These are phyloP conservation scores for Moricandia moricandioides DNA, from an alignment of 345 rosid species.

Conservation along the genomic window DNA sequence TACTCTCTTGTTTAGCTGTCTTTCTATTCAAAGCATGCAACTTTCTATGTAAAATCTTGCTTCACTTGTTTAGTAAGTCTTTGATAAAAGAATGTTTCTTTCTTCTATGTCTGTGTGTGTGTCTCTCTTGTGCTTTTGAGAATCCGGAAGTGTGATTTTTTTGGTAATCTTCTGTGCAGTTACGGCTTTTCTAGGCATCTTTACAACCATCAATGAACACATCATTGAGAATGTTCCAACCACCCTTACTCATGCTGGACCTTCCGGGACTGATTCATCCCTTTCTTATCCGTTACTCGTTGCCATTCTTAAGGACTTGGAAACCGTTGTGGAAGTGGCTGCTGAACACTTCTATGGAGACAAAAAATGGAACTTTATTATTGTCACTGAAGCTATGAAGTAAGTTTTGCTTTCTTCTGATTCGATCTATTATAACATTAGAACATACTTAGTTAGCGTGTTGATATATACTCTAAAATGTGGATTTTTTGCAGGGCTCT, in stretches of 20 bases:
- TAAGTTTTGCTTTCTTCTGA: conserved; percentile 37
- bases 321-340: conserved; percentile 82
- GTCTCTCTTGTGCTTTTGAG: background rate
- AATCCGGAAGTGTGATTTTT: conserved; percentile 17
- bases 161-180: conserved; percentile 52
- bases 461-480: background rate
- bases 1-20: background rate
- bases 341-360: conserved; percentile 82
- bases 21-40: no score
- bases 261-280: conserved; percentile 39
- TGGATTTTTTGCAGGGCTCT: conserved; percentile 53
- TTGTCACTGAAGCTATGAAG: conserved; percentile 77
- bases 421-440: no score
- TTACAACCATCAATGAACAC: conserved; percentile 82
- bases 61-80: background rate
- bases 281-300: conserved; percentile 75
- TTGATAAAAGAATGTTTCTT: background rate
- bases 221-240: conserved; percentile 66
- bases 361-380: conserved; percentile 86
- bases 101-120: background rate
- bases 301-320: conserved; percentile 78
- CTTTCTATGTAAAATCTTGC: no score
- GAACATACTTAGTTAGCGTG: background rate
- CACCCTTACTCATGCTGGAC: conserved; percentile 35
- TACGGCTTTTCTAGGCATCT: conserved; percentile 74